A percentile compares a stretch with the other conserved stretches of the same genome.
Conservation (phyloP, 208 protist species). For the Wallacemonas collosoma region DNA sequence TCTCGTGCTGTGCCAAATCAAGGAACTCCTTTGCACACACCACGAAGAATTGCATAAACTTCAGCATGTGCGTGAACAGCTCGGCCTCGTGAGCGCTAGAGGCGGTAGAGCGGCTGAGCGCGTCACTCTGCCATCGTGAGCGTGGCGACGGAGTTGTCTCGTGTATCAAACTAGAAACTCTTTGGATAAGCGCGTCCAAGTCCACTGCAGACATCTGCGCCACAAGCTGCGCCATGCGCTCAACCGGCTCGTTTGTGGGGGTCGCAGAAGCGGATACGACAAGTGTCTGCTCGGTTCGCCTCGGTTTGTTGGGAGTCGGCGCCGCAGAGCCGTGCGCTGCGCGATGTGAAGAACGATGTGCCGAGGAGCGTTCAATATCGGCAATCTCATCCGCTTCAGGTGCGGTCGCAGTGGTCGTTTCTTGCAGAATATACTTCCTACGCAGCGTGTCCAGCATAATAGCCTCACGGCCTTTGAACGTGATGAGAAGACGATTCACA, state of each 20-base stretch:
- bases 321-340: too few species aligned
- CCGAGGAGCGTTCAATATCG: too few species aligned
- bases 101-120: neutral
- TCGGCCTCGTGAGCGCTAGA: slow-evolving; percentile 18
- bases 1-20: slow-evolving; percentile 12
- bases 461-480: slow-evolving; percentile 56
- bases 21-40: slow-evolving; percentile 24
- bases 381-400: neutral
- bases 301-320: too few species aligned
- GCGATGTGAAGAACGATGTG: too few species aligned
- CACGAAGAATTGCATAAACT: slow-evolving; percentile 45
- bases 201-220: slow-evolving; percentile 40
- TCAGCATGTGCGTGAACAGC: slow-evolving; percentile 38
- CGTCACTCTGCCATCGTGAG: neutral
- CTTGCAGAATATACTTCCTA: slow-evolving; percentile 33
- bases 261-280: neutral
- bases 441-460: slow-evolving; percentile 45
- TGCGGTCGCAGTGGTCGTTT: neutral
- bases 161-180: neutral
- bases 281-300: neutral
- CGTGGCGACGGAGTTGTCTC: neutral
- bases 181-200: slow-evolving; percentile 8
- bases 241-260: neutral
- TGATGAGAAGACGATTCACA: slow-evolving; percentile 42
- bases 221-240: slow-evolving; percentile 33